Base-by-base conservation (phyloP, 1,284 basidiomycete genomes). In the Ustilago lituana region DNA sequence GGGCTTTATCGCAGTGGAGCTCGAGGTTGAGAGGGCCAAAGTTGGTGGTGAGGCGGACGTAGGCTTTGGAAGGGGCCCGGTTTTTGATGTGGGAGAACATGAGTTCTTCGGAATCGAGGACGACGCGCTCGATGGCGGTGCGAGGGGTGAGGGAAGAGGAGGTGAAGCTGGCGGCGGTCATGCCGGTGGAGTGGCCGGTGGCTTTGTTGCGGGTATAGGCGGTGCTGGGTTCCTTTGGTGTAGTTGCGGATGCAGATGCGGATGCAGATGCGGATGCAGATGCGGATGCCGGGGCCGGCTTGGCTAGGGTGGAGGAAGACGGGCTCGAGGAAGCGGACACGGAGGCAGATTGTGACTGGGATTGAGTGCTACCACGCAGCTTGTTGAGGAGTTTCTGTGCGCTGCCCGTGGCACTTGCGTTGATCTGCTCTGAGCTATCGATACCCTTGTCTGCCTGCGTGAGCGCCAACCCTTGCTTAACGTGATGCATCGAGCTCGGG, bases 81-180 rank as follows among this genome's bases (percentile, higher is more conserved):
- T 26, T 26, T 11, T 52, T 58, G 26, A 93, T 85, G 83, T 76
- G 70, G 90, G 90, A 60, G 88, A 90, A 83, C 92, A 94, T 53
- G 90, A 90, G 40, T 91, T 87, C 78, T 93, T 94, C 83, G 92
- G 94, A 92, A 92, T 94, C 84, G 35, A 93, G 93, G 22, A 94
- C 84, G 3, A 94, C 87, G 62, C 91, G 89, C 48, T 94, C 90
- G 46, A 87, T 89, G 43, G 86, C 86, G 5, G 89, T 89, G 53
- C 89, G 88, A 5, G 93, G 90, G 69, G 92, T 91, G 39, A 94
- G 87, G 1, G 92, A 90, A 0, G 95, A 97, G 3, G 92, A 94
- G 0, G 96, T 99, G 44, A 98, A 84, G 2, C 93, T 93, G 2
- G 95, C 95, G 24, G 94, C 94, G 1, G 92, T 88, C 40, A 90